Evolutionary conservation across 768 basidiomycete genomes (phyloP).

Genomic region (Cubamyces sp.): DNA sequence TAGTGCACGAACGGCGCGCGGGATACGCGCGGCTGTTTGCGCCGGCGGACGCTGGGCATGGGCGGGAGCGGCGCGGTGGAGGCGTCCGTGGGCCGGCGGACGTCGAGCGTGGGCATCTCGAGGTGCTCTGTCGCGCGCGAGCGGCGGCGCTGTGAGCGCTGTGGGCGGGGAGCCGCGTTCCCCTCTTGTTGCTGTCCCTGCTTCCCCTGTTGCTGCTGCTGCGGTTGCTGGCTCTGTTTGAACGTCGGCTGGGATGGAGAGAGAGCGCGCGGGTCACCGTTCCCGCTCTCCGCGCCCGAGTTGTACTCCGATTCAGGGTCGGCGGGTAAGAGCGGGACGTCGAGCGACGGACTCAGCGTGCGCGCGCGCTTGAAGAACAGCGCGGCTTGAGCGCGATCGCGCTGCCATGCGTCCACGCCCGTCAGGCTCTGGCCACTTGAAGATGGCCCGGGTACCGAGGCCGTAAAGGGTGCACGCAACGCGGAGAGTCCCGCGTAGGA

Average conservation of each 20-base stretch:
- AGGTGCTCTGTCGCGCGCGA: slow-evolving; percentile 31
- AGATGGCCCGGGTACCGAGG: slow-evolving; percentile 40
- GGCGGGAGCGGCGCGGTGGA: slow-evolving; percentile 22
- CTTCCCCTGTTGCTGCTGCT: neutral
- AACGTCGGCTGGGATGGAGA: neutral
- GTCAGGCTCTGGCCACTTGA: slow-evolving; percentile 43
- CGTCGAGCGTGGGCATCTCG: slow-evolving; percentile 73
- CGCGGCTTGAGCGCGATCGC: slow-evolving; percentile 71
- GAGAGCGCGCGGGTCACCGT: neutral
- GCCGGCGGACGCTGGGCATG: slow-evolving; percentile 27
- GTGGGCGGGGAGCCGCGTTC: neutral
- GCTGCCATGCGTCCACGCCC: slow-evolving; percentile 73
- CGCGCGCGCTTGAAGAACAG: slow-evolving; percentile 76
- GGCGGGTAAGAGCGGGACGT: slow-evolving; percentile 68
- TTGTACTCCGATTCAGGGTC: slow-evolving; percentile 37
- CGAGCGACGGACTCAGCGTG: slow-evolving; percentile 59
- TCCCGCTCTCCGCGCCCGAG: slow-evolving; percentile 25
- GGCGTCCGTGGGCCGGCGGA: slow-evolving; percentile 32
- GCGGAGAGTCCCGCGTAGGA: slow-evolving; percentile 81
- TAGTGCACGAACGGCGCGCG: neutral
- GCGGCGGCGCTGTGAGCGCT: neutral
- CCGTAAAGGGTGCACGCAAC: slow-evolving; percentile 62
- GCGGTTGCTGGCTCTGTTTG: slow-evolving; percentile 9
- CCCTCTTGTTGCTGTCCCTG: no score
- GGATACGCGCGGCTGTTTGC: slow-evolving; percentile 22